Percentiles rank a stretch among this genome's conserved stretches.
Conservation (phyloP, 805 yeast genomes). For the Cyberlindnera bimundalis region DNA sequence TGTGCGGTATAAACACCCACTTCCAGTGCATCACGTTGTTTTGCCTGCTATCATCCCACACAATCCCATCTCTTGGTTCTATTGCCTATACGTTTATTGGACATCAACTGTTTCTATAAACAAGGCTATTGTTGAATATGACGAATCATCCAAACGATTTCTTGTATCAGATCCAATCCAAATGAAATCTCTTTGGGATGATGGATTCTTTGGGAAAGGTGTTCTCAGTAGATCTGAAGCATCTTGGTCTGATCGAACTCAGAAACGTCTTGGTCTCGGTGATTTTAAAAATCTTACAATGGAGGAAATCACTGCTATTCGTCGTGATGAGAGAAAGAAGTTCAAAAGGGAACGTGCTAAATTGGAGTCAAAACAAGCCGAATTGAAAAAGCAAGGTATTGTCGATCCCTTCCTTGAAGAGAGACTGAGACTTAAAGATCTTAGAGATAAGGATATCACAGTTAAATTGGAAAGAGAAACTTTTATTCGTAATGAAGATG, state of each 20-base stretch:
- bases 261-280: constrained; percentile 48
- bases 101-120: constrained; percentile 19
- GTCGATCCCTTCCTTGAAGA: constrained; percentile 35
- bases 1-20: constrained; percentile 44
- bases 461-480: constrained; percentile 23
- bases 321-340: constrained; percentile 68
- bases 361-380: constrained; percentile 49
- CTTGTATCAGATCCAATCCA: constrained; percentile 40
- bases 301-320: constrained; percentile 73
- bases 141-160: constrained; percentile 28
- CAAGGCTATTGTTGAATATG: constrained; percentile 30
- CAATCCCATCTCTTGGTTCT: constrained; percentile 65
- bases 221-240: constrained; percentile 87
- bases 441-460: constrained; percentile 30
- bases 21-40: constrained; percentile 51
- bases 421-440: constrained; percentile 29
- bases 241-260: constrained; percentile 74
- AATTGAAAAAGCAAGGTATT: constrained; percentile 35
- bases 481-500: constrained; percentile 35
- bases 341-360: constrained; percentile 69
- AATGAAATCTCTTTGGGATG: constrained; percentile 65
- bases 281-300: constrained; percentile 38
- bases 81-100: constrained; percentile 38
- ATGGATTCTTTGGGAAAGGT: constrained; percentile 95
- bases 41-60: constrained; percentile 56